phyloP scores from a whole-genome alignment of 441 rosid species.

The Euphorbia schlechtendalii region DNA sequence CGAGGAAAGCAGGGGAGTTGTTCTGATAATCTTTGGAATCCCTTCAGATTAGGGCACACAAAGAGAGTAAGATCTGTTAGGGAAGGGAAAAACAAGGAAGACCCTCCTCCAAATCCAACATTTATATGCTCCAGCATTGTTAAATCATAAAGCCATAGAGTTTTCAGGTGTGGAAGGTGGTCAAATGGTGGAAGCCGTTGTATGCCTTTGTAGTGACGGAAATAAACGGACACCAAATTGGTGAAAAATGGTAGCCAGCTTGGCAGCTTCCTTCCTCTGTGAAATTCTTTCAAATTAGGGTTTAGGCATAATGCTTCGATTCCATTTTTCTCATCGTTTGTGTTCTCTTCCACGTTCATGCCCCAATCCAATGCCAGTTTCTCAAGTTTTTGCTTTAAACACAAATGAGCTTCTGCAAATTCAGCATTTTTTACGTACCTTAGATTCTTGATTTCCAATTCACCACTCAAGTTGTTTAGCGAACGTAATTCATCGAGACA shows the following conservation, averaged over 20 bases:
- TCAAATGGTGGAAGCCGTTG: too few relatives aligned
- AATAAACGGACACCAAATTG: constrained; percentile 14
- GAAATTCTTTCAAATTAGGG: constrained; percentile 13
- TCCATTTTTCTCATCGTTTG: too few relatives aligned
- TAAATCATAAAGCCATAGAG: not conserved
- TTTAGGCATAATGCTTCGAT: too few relatives aligned
- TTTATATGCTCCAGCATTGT: constrained; percentile 2
- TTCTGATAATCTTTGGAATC: constrained; percentile 1
- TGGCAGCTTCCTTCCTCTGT: constrained; percentile 15
- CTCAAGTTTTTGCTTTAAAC: not conserved
- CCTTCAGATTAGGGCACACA: constrained; percentile 9
- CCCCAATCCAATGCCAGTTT: constrained; percentile 10
- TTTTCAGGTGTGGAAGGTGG: constrained; percentile 18
- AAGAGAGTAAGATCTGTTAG: not conserved
- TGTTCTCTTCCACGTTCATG: accelerated
- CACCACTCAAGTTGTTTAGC: constrained; percentile 17
- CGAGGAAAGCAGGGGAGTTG: too few relatives aligned
- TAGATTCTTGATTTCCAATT: not conserved
- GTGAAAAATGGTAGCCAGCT: constrained; percentile 16
- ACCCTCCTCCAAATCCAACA: not conserved
- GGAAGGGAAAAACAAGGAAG: constrained; percentile 21
- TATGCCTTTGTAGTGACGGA: too few relatives aligned
- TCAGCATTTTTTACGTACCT: not conserved
- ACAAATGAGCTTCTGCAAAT: constrained; percentile 9
- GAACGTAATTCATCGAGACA: constrained; percentile 16